phyloP scores from a whole-genome alignment of 225 moss, liverwort and hornwort genomes.

The Sphagnum contortum region DNA sequence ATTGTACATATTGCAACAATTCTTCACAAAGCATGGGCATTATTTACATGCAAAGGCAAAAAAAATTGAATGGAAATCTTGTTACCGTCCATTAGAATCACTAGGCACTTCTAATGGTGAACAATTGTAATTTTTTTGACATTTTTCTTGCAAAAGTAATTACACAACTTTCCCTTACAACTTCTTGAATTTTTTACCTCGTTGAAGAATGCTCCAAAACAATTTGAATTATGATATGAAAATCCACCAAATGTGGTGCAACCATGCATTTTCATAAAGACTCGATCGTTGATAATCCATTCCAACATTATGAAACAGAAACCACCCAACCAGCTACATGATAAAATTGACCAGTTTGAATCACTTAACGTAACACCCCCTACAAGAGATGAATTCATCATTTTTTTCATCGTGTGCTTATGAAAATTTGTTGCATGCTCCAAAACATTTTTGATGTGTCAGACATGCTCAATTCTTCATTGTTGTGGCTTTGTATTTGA shows the following conservation, averaged over 20 bases:
- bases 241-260: neutral
- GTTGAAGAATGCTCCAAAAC: too few relatives aligned
- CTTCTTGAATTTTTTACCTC: too few relatives aligned
- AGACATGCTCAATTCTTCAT: neutral
- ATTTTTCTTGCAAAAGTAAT: too few relatives aligned
- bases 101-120: too few relatives aligned
- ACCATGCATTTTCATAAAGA: neutral
- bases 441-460: neutral
- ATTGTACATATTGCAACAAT: too few relatives aligned
- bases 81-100: too few relatives aligned
- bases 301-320: neutral
- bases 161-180: too few relatives aligned
- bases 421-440: neutral
- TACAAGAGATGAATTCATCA: neutral
- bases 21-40: too few relatives aligned
- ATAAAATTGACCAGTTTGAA: neutral
- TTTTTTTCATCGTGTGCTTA: too few relatives aligned
- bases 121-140: too few relatives aligned
- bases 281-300: neutral
- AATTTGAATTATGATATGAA: neutral
- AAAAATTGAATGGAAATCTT: too few relatives aligned
- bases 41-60: too few relatives aligned
- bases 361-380: neutral
- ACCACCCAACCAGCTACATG: neutral
- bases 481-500: neutral